Evolutionary conservation across 164 flowering plant genomes (phyloP), one percentile per base, ranked within the genome.

Genomic region (Liquidambar formosana): DNA sequence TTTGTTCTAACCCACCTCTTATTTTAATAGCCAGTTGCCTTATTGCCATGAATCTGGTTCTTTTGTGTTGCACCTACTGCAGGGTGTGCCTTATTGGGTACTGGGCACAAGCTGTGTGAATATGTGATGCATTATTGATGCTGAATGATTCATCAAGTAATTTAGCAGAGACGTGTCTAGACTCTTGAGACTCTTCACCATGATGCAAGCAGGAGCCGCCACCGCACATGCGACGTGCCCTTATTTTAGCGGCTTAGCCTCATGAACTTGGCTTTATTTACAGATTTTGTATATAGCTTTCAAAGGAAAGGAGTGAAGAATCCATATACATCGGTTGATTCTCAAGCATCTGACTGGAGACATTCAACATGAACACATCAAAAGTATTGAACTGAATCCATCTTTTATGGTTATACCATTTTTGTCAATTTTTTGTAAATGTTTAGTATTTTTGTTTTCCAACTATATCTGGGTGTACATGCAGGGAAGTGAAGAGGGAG

Each of bases 401-500:
- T 33, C 41, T 33, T 33, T n/a, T 33, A 6, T 33, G 41, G 4
- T 33, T 33, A 33, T 33, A 33, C 41, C 41, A 6, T 38, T 54
- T 2, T 54, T 43, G 10, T 53, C 1, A n/a, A n/a, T 21, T 9
- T 53, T 19, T 19, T 13, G n/a, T 48, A 12, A 14, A 48, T 48
- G 0, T 13, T 12, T 48, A 10, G 16, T 5, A 14, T 1, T 48
- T 5, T 48, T 13, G 14, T 1, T 4, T 57, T 25, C 11, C 25
- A 22, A 54, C 27, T 19, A 5, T 1, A n/a, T 13, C 45, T 16
- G 23, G 13, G 38, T 22, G 33, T 44, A n/a, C n/a, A n/a, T n/a
- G n/a, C n/a, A 76, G 80, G 81, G 58, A 25, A 73, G 61, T 33
- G 83, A 78, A 53, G 46, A 44, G 26, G 38, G 26, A n/a, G 74